Evolutionary conservation across 108 stramenopile species (phyloP).

Genomic region (Poteriospumella lacustris): DNA sequence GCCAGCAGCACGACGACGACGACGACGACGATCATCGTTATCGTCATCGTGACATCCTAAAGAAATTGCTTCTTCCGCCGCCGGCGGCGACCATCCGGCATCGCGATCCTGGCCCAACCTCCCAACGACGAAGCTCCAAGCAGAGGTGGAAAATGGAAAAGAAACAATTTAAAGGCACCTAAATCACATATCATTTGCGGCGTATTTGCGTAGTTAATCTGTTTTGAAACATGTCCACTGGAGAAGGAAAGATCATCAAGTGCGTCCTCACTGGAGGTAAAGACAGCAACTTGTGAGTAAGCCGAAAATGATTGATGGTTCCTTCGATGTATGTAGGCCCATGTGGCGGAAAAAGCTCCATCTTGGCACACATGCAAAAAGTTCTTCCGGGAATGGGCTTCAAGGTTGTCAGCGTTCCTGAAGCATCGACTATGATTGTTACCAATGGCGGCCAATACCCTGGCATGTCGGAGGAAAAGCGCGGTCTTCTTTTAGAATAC

Average conservation of each 20-base stretch:
- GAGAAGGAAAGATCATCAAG: neutral
- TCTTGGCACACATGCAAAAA: conserved; percentile 14
- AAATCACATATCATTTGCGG: no score
- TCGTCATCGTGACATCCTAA: no score
- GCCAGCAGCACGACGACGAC: no score
- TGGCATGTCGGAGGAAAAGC: conserved; percentile 26
- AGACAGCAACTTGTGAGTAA: neutral
- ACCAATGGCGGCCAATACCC: conserved; percentile 40
- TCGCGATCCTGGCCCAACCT: no score
- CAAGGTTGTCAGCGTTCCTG: conserved; percentile 7
- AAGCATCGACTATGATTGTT: conserved; percentile 10
- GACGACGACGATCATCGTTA: no score
- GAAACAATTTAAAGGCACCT: no score
- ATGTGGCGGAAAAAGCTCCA: conserved; percentile 35
- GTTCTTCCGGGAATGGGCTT: neutral
- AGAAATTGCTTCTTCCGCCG: no score
- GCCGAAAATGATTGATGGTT: neutral
- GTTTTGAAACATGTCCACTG: no score
- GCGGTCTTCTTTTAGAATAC: conserved; percentile 25
- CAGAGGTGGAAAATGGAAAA: no score
- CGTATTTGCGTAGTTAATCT: no score
- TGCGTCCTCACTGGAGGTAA: neutral
- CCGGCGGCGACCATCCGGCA: no score
- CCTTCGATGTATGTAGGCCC: conserved; percentile 18
- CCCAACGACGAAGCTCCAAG: no score